Conservation (phyloP, 345 rosid genomes). For the Camelina sativa region DNA sequence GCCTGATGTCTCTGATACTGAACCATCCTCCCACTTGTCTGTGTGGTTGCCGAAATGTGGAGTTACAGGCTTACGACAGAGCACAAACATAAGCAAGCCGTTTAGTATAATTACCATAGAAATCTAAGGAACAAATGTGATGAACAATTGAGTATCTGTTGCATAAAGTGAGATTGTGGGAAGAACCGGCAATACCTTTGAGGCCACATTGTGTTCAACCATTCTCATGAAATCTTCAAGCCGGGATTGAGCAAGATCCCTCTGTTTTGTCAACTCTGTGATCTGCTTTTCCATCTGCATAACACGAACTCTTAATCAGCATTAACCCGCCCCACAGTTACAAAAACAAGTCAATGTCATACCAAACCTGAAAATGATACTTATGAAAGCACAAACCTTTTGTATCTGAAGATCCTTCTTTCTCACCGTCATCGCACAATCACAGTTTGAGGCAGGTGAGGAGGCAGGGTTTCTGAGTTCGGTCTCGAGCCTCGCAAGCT, state of each 20-base stretch:
- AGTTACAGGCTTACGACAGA: slow-evolving; percentile 38
- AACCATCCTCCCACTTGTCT: slow-evolving; percentile 75
- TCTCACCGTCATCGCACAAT: slow-evolving; percentile 65
- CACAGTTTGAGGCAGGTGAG: slow-evolving; percentile 61
- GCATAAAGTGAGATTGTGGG: neutral
- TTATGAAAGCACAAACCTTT: slow-evolving; percentile 56
- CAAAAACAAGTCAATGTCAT: slow-evolving; percentile 21
- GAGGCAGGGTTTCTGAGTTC: slow-evolving; percentile 75
- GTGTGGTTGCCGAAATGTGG: slow-evolving; percentile 41
- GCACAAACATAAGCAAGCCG: slow-evolving; percentile 23
- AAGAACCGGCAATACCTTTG: slow-evolving; percentile 48
- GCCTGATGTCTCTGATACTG: slow-evolving; percentile 67
- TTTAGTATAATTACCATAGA: slow-evolving; percentile 15
- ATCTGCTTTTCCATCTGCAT: slow-evolving; percentile 88
- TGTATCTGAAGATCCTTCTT: slow-evolving; percentile 91
- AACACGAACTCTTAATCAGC: neutral
- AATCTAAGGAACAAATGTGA: neutral
- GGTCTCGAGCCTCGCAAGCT: slow-evolving; percentile 85
- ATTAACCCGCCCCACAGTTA: neutral
- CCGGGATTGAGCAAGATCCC: slow-evolving; percentile 86
- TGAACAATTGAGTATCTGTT: slow-evolving; percentile 3
- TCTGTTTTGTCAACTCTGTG: slow-evolving; percentile 69
- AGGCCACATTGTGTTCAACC: slow-evolving; percentile 59
- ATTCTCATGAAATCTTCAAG: slow-evolving; percentile 71
- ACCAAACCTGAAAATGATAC: neutral